phyloP scores from a whole-genome alignment of 257 asterid species.

The Plantago ovata region DNA sequence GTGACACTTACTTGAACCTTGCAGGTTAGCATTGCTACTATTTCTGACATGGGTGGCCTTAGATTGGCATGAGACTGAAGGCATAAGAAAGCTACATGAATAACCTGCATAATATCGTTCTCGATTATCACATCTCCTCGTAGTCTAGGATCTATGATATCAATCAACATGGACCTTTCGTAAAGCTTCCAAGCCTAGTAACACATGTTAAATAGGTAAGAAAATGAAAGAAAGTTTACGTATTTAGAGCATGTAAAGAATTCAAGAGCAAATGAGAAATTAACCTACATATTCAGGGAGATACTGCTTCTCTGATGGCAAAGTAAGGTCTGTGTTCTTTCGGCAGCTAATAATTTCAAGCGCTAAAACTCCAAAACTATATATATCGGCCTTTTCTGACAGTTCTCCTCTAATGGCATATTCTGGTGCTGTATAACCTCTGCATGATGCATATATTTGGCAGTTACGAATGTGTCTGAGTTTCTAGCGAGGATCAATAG shows the following conservation, averaged over 20 bases:
- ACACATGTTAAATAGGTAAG: conserved; percentile 1
- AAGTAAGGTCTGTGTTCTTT: conserved; percentile 55
- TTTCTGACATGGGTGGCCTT: conserved; percentile 82
- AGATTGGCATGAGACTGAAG: conserved; percentile 56
- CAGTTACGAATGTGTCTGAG: neutral
- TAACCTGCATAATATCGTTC: conserved; percentile 47
- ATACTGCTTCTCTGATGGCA: conserved; percentile 74
- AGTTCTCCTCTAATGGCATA: conserved; percentile 75
- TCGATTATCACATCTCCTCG: conserved; percentile 34
- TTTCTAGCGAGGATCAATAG: too few relatives aligned
- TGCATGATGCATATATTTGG: conserved; percentile 13
- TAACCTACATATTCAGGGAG: conserved; percentile 74
- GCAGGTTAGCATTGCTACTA: conserved; percentile 69
- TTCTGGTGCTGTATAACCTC: conserved; percentile 85
- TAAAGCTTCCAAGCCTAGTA: conserved; percentile 70
- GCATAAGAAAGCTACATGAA: conserved; percentile 56
- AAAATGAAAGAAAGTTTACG: neutral
- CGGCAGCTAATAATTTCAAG: conserved; percentile 69
- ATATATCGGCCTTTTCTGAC: conserved; percentile 73
- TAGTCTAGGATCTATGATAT: conserved; percentile 59
- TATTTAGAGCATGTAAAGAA: neutral
- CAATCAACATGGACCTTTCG: conserved; percentile 50
- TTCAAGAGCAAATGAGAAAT: neutral
- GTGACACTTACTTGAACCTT: conserved; percentile 38
- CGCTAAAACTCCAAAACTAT: conserved; percentile 69